phyloP scores from a whole-genome alignment of 805 yeast species.

The Nakazawaea ambrosiae region DNA sequence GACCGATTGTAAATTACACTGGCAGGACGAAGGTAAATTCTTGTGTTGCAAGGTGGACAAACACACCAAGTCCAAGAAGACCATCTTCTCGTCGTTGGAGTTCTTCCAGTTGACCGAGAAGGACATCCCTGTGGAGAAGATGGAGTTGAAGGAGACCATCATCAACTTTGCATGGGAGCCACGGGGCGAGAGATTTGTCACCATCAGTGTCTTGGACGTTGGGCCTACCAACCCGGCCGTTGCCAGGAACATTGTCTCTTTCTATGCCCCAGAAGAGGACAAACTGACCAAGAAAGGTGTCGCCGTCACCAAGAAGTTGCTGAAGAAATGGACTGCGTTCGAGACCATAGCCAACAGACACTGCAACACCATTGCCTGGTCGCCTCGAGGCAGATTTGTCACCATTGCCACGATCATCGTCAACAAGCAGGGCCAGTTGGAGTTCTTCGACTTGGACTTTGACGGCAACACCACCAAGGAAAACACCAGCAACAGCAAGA shows the following conservation, averaged over 20 bases:
- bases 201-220: conserved; percentile 58
- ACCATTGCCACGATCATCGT: conserved; percentile 38
- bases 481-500: conserved; percentile 36
- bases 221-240: conserved; percentile 54
- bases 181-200: conserved; percentile 75
- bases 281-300: conserved; percentile 32
- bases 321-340: conserved; percentile 54
- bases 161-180: conserved; percentile 96
- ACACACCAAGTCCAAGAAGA: conserved; percentile 92
- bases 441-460: conserved; percentile 80
- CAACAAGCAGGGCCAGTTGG: conserved; percentile 50
- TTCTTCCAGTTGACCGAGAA: conserved; percentile 82
- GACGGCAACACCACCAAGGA: conserved; percentile 41
- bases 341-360: conserved; percentile 54
- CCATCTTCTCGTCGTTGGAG: conserved; percentile 85
- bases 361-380: conserved; percentile 73
- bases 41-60: conserved; percentile 94
- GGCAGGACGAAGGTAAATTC: conserved; percentile 85
- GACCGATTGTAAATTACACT: conserved; percentile 79
- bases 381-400: conserved; percentile 90
- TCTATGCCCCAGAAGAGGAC: conserved; percentile 74
- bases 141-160: conserved; percentile 87
- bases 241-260: conserved; percentile 59
- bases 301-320: conserved; percentile 24
- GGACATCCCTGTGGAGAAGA: conserved; percentile 89